Evolutionary conservation across 306 rosid genomes (phyloP).

Genomic region (Cucurbita ficifolia): DNA sequence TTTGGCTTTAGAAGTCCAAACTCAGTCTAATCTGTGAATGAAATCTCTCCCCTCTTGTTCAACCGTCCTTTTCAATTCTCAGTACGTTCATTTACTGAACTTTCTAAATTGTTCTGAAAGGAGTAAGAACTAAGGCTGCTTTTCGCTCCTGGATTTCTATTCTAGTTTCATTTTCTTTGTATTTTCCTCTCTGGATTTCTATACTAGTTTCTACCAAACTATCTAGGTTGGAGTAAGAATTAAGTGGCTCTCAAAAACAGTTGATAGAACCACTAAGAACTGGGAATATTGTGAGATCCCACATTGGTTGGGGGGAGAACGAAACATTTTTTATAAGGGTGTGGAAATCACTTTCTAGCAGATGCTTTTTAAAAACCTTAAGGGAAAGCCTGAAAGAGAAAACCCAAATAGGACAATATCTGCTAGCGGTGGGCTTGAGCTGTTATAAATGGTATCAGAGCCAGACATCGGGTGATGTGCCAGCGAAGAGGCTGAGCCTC

Average conservation of each 20-base stretch:
- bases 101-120: neutral
- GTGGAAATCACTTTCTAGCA: too few species aligned
- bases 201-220: neutral
- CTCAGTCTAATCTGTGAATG: constrained; percentile 7
- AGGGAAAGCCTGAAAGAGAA: too few species aligned
- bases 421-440: too few species aligned
- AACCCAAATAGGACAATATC: too few species aligned
- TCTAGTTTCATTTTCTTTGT: neutral
- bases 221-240: neutral
- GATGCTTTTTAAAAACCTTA: too few species aligned
- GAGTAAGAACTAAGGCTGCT: neutral
- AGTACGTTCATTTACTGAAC: neutral
- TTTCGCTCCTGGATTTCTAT: neutral
- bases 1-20: constrained; percentile 17
- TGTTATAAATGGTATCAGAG: too few species aligned
- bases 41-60: neutral
- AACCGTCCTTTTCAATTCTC: neutral
- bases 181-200: neutral
- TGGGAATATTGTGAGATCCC: too few species aligned
- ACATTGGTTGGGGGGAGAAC: too few species aligned
- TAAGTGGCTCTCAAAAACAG: neutral
- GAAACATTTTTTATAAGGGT: too few species aligned
- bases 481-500: too few species aligned
- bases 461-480: too few species aligned
- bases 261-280: neutral